Percentiles rank a stretch among this genome's conserved stretches.
These are phyloP conservation scores for Erodium maritimum DNA, from an alignment of 345 rosid genomes.

Conservation along the genomic window DNA sequence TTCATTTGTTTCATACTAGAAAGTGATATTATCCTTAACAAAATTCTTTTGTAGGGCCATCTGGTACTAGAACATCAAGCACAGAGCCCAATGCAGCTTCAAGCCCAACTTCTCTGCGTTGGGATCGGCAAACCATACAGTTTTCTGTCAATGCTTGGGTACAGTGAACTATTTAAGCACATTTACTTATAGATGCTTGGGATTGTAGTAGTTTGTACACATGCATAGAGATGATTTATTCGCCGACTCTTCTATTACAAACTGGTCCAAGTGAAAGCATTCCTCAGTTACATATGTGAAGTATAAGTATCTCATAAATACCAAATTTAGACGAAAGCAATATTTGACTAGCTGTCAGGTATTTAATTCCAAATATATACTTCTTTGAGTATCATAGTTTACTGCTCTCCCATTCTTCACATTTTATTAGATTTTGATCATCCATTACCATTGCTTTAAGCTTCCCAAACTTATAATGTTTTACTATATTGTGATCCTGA, in stretches of 20 bases:
- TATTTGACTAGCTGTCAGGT: too few relatives aligned
- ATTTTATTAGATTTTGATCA: too few relatives aligned
- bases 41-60: constrained; percentile 39
- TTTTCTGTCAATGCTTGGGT: constrained; percentile 99
- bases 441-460: too few relatives aligned
- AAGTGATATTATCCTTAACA: neutral
- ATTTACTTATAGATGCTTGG: neutral
- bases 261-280: neutral
- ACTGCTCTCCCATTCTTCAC: too few relatives aligned
- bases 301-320: too few relatives aligned
- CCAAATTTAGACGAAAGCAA: too few relatives aligned
- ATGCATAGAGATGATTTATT: neutral
- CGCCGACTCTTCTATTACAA: neutral
- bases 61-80: constrained; percentile 41
- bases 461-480: too few relatives aligned
- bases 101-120: constrained; percentile 51
- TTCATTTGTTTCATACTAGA: neutral
- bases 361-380: too few relatives aligned
- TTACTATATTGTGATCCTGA: neutral
- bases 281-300: neutral
- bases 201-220: neutral
- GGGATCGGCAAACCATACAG: constrained; percentile 85
- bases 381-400: too few relatives aligned
- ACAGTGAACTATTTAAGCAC: constrained; percentile 5
- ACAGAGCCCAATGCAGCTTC: constrained; percentile 45